A percentile compares a stretch with the other conserved stretches of the same genome.
phyloP scores from a whole-genome alignment of 495 filamentous ascomycete species.

The Penicillium dipodomyicola region DNA sequence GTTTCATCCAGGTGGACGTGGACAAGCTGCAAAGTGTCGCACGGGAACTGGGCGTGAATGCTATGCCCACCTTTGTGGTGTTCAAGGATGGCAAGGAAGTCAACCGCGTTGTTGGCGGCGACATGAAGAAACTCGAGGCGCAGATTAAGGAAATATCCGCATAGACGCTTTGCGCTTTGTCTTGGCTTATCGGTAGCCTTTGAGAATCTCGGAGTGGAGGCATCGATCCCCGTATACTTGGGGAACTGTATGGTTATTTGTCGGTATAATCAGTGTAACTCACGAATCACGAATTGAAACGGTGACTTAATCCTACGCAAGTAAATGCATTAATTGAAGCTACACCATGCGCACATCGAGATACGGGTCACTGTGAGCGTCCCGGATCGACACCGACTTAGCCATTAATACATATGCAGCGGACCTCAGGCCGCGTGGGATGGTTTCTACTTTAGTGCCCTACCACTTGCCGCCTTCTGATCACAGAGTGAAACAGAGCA shows the following conservation, averaged over 20 bases:
- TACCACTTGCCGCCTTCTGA: neutral
- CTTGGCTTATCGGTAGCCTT: neutral
- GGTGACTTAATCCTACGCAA: neutral
- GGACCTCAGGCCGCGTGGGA: neutral
- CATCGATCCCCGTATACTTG: neutral
- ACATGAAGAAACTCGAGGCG: constrained; percentile 55
- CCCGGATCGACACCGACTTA: too few species aligned
- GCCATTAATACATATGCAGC: neutral
- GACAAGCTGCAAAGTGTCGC: constrained; percentile 73
- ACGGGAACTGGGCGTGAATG: constrained; percentile 68
- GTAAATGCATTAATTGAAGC: neutral
- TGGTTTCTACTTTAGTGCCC: constrained; percentile 1
- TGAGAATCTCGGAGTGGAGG: neutral
- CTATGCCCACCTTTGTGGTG: constrained; percentile 86
- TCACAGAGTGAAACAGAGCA: neutral
- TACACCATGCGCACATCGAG: neutral
- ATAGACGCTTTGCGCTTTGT: neutral
- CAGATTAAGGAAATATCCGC: constrained; percentile 36
- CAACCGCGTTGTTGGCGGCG: constrained; percentile 68
- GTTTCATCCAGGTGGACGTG: constrained; percentile 86
- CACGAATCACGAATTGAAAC: neutral
- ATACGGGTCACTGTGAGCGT: neutral
- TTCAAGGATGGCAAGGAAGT: constrained; percentile 69
- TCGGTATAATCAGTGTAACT: neutral
- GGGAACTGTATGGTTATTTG: neutral